Conservation (phyloP, 768 basidiomycete genomes). For the Lentinula aciculospora region DNA sequence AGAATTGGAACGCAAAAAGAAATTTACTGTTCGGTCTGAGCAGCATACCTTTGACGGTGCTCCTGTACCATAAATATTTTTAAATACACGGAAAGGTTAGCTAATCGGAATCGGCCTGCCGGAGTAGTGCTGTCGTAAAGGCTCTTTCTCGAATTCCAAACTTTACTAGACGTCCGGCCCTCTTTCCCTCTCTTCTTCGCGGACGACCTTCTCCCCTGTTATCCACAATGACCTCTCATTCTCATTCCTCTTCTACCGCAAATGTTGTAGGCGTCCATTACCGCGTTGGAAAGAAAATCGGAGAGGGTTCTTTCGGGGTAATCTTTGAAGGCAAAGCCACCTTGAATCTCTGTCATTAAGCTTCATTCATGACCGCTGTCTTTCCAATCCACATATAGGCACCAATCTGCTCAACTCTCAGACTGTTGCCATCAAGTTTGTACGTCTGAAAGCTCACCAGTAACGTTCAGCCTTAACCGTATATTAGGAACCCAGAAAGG, state of each 20-base stretch:
- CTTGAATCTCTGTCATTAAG: slow-evolving; percentile 18
- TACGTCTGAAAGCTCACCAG: slow-evolving; percentile 40
- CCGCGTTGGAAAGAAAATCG: slow-evolving; percentile 98
- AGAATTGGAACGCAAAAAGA: neutral
- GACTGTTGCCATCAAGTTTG: slow-evolving; percentile 99
- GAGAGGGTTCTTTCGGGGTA: slow-evolving; percentile 97
- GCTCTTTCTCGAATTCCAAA: neutral
- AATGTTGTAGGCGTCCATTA: slow-evolving; percentile 96
- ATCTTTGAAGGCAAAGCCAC: slow-evolving; percentile 64
- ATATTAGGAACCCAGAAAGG: slow-evolving; percentile 80
- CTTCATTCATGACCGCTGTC: slow-evolving; percentile 4
- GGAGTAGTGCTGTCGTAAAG: neutral
- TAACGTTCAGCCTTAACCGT: neutral
- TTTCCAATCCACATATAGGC: slow-evolving; percentile 39
- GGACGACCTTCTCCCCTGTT: slow-evolving; percentile 3
- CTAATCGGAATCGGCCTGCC: neutral
- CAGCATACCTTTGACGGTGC: neutral
- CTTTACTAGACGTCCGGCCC: neutral
- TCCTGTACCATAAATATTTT: neutral
- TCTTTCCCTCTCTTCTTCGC: slow-evolving; percentile 8
- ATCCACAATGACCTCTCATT: slow-evolving; percentile 50
- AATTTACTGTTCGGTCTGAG: neutral
- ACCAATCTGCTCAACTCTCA: slow-evolving; percentile 98
- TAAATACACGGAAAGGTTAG: neutral
- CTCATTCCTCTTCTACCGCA: slow-evolving; percentile 54